Base-by-base conservation (phyloP, 805 yeast species). In the Ogataea polymorpha region DNA sequence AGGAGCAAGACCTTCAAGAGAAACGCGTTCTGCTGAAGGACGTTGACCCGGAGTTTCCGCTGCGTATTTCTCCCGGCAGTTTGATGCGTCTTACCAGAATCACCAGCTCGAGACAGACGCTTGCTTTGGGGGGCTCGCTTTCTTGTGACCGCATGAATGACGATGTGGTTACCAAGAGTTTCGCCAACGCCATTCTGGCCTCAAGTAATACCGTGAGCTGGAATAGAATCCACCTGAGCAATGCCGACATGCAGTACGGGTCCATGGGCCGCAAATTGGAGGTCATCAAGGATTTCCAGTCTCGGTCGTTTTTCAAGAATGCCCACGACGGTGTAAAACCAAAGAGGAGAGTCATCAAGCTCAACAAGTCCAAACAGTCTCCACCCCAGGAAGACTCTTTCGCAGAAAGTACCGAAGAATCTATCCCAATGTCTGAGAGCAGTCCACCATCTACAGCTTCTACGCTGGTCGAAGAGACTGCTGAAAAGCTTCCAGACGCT, bases 41-140 rank as follows among this genome's bases (percentile, higher is more conserved):
- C 41, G 64, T 81, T 17, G 79, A 78, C 47, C 75, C 80, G 2
- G 81, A 76, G 37, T 63, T 72, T 35, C 80, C 81, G n/a, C 77
- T 77, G 37, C 42, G 59, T 20, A 68, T 82, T 13, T 74, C 85
- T 4, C 78, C 86, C 2, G 81, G 82, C 8, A 82, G 80, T 49
- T 74, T 81, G 71, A 68, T 80, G 56, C 73, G 83, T 54, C 69
- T 90, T 11, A 74, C 85, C 1, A 74, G 86, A 4, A 66, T 91
- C 44, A 75, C 79, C 35, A 77, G 82, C 12, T 80, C 91, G 2
- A 75, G 96, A 48, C 88, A 86, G 50, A 86, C 97, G 0, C 69
- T 91, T 46, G 78, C 86, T n/a, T 61, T 91, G 35, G 61, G 68
- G 64, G 60, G 77, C 59, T 42, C 48, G 26, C 41, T 62, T 14